Conservation (phyloP, 2,329 filamentous ascomycete genomes). For the Claviceps paspali region DNA sequence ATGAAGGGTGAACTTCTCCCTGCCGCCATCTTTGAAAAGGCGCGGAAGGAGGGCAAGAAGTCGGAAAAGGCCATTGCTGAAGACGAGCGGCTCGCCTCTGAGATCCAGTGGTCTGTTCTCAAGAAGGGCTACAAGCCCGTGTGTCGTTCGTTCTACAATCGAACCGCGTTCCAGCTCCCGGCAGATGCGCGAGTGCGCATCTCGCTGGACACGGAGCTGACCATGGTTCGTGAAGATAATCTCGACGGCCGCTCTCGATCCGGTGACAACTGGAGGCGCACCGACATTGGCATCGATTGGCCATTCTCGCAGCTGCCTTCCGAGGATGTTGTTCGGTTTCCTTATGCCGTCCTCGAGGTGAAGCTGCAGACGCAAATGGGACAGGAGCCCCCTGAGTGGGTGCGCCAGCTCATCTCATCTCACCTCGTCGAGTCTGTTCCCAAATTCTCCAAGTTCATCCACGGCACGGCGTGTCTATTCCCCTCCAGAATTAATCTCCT, state of each 20-base stretch:
- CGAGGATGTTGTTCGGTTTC: constrained; percentile 79
- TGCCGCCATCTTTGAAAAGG: constrained; percentile 86
- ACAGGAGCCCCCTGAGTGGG: constrained; percentile 92
- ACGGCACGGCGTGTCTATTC: constrained; percentile 79
- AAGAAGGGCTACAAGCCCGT: constrained; percentile 78
- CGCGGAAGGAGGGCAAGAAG: constrained; percentile 89
- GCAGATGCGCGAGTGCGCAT: constrained; percentile 93
- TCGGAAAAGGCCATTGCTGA: constrained; percentile 80
- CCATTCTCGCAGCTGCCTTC: constrained; percentile 81
- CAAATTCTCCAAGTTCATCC: constrained; percentile 98
- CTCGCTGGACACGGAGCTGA: constrained; percentile 88
- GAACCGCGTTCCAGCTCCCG: constrained; percentile 92
- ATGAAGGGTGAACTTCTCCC: constrained; percentile 73
- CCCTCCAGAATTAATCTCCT: constrained; percentile 76
- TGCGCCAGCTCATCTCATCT: constrained; percentile 79
- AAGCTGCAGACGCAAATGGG: constrained; percentile 94
- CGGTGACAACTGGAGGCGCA: constrained; percentile 88
- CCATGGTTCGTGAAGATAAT: constrained; percentile 92
- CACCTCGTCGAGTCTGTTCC: constrained; percentile 97
- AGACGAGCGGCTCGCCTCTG: constrained; percentile 74
- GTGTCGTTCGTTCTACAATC: constrained; percentile 93
- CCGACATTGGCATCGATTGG: constrained; percentile 93
- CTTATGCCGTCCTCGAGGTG: constrained; percentile 90
- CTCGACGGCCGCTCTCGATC: constrained; percentile 61
- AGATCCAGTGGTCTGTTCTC: constrained; percentile 87